Evolutionary conservation across 352 stramenopile genomes (phyloP).

Genomic region (Aphanomyces cochlioides): DNA sequence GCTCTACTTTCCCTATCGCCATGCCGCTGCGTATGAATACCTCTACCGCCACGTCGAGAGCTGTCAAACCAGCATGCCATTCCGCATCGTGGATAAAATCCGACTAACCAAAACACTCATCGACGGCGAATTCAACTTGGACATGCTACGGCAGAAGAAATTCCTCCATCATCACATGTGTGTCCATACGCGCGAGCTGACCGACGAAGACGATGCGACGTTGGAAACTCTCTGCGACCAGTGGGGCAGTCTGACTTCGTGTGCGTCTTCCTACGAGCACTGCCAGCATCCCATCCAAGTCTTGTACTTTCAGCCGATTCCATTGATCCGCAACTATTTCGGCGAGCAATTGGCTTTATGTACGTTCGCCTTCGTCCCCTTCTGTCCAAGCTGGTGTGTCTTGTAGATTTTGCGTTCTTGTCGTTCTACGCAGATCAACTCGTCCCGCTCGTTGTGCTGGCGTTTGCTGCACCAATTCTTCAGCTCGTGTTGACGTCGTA

Average conservation of each 20-base stretch:
- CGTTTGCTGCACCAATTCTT: constrained; percentile 2
- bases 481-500: constrained; percentile 8
- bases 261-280: constrained; percentile 25
- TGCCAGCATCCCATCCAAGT: constrained; percentile 29
- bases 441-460: constrained; percentile 34
- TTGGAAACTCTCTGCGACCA: constrained; percentile 52
- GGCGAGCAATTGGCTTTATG: constrained; percentile 73
- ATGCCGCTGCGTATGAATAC: constrained; percentile 53
- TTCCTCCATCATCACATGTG: constrained; percentile 58
- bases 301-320: constrained; percentile 43
- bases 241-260: constrained; percentile 44
- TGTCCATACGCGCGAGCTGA: constrained; percentile 45
- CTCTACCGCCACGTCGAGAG: constrained; percentile 66
- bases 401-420: constrained; percentile 59
- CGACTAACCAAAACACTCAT: constrained; percentile 66
- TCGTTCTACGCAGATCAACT: constrained; percentile 51
- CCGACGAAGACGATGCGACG: constrained; percentile 63
- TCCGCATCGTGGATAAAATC: constrained; percentile 74
- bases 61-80: constrained; percentile 42
- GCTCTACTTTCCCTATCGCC: constrained; percentile 49
- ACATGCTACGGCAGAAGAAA: constrained; percentile 48
- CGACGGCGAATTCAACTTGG: constrained; percentile 68
- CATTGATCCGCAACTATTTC: constrained; percentile 74
- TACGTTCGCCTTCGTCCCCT: constrained; percentile 36
- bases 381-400: not conserved